phyloP scores from a whole-genome alignment of 768 basidiomycete genomes.

The Boletus patriciae region DNA sequence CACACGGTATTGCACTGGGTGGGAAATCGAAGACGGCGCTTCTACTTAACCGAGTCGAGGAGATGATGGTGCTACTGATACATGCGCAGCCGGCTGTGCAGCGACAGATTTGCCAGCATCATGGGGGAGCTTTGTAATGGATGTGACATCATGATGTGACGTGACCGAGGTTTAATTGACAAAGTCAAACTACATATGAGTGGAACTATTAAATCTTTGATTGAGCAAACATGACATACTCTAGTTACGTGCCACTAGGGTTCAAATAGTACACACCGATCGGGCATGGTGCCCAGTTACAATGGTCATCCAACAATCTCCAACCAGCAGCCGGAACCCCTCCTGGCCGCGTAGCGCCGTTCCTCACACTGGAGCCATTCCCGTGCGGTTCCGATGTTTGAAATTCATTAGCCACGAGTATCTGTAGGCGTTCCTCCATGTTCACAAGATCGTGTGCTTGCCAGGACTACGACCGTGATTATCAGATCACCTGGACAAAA shows the following conservation, averaged over 20 bases:
- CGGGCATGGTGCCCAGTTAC: constrained; percentile 63
- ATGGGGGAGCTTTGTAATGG: constrained; percentile 17
- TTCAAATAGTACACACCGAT: constrained; percentile 53
- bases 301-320: constrained; percentile 44
- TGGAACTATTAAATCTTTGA: neutral
- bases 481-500: neutral
- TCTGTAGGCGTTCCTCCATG: constrained; percentile 55
- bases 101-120: neutral
- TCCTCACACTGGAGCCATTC: neutral
- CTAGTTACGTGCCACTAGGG: constrained; percentile 5
- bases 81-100: constrained; percentile 24
- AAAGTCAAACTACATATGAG: neutral
- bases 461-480: constrained; percentile 46
- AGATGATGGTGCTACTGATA: neutral
- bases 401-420: constrained; percentile 31
- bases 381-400: neutral
- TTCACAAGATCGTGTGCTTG: constrained; percentile 45
- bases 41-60: neutral
- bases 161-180: constrained; percentile 5
- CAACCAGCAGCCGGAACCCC: constrained; percentile 44
- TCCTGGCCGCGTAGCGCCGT: neutral
- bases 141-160: constrained; percentile 25
- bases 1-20: neutral
- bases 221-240: neutral
- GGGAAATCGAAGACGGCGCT: neutral